A percentile compares a stretch with the other conserved stretches of the same genome.
Conservation (phyloP, 2,329 filamentous ascomycete genomes). For the Sarocladium strictum region DNA sequence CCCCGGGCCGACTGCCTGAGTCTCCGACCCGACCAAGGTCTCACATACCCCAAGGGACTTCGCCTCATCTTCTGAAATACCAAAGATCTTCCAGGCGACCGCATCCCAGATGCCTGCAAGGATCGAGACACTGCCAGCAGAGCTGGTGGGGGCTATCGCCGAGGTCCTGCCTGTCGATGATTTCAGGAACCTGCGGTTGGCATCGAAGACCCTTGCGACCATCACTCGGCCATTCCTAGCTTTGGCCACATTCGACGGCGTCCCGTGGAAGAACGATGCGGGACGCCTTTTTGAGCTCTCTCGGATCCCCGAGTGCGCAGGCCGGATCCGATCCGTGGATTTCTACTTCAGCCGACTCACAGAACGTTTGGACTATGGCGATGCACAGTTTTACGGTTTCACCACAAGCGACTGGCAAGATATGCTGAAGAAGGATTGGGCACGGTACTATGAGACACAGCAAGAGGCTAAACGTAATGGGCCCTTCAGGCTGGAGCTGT, state of each 20-base stretch:
- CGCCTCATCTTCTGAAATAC: too few relatives aligned
- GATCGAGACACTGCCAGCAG: constrained; percentile 24
- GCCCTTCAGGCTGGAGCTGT: not conserved
- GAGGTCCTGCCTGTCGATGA: constrained; percentile 31
- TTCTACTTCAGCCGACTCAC: constrained; percentile 39
- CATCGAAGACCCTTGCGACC: constrained; percentile 30
- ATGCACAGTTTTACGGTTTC: not conserved
- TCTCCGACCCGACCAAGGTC: too few relatives aligned
- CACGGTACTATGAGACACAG: constrained; percentile 30
- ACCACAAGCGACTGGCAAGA: constrained; percentile 2
- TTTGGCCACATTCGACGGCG: constrained; percentile 31
- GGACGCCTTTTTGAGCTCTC: constrained; percentile 38
- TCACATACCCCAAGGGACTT: too few relatives aligned
- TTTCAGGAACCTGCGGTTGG: constrained; percentile 35
- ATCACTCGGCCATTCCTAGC: constrained; percentile 38
- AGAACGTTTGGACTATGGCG: constrained; percentile 15
- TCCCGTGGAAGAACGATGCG: constrained; percentile 40
- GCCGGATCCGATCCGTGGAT: constrained; percentile 35
- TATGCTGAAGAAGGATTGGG: constrained; percentile 22
- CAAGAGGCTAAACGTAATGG: constrained; percentile 17
- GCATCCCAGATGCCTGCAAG: not conserved
- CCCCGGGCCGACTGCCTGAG: too few relatives aligned
- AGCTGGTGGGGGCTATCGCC: constrained; percentile 38
- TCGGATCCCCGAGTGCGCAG: constrained; percentile 33
- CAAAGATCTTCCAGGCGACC: too few relatives aligned